Conservation (phyloP, 805 yeast species). For the Ogataea nakhonphanomensis region DNA sequence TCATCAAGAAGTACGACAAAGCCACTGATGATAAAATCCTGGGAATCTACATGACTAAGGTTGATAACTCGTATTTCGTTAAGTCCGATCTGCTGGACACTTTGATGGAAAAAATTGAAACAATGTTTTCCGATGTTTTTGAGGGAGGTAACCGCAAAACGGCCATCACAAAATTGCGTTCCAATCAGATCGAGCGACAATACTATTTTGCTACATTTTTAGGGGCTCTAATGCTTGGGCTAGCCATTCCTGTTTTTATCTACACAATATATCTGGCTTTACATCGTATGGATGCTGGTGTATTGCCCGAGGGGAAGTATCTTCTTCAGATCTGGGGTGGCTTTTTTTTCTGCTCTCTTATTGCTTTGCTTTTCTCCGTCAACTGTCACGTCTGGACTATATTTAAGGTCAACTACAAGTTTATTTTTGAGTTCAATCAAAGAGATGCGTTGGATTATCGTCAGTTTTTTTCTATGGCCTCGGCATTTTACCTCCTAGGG, state of each 20-base stretch:
- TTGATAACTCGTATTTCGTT: conserved; percentile 56
- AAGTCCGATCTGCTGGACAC: conserved; percentile 66
- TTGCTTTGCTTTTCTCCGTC: conserved; percentile 59
- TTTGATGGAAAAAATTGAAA: conserved; percentile 60
- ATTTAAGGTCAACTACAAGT: conserved; percentile 81
- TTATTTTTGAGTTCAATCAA: conserved; percentile 84
- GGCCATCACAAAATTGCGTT: conserved; percentile 66
- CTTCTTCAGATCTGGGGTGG: conserved; percentile 93
- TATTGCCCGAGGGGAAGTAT: conserved; percentile 52
- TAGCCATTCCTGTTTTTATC: conserved; percentile 63
- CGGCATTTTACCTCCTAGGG: conserved; percentile 52
- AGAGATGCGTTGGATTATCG: conserved; percentile 61
- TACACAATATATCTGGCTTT: conserved; percentile 50
- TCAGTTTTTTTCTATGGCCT: conserved; percentile 64
- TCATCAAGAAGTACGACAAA: conserved; percentile 89
- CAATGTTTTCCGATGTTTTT: conserved; percentile 59
- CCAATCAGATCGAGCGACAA: conserved; percentile 36
- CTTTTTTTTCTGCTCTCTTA: conserved; percentile 62
- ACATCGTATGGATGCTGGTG: conserved; percentile 34
- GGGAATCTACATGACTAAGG: conserved; percentile 50
- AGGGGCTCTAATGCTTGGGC: conserved; percentile 69
- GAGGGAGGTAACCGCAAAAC: conserved; percentile 69
- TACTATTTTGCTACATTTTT: conserved; percentile 50
- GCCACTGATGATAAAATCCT: conserved; percentile 45
- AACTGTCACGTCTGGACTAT: conserved; percentile 71